Conservation (phyloP, 768 basidiomycete species). For the Panaeolus papilionaceus region DNA sequence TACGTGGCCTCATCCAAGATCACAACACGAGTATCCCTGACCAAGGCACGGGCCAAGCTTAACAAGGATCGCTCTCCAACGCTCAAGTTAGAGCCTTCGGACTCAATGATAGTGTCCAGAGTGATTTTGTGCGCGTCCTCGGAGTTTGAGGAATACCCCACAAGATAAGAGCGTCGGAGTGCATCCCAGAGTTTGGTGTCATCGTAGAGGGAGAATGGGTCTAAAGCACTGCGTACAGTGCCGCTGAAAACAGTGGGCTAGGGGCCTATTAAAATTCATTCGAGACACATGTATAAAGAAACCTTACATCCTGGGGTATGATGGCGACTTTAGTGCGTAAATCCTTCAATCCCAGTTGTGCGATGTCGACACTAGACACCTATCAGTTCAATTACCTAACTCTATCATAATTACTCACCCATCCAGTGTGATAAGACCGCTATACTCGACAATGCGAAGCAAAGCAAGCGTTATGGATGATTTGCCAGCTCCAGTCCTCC, state of each 20-base stretch:
- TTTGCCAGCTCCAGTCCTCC: constrained; percentile 65
- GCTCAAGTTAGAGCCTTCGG: constrained; percentile 77
- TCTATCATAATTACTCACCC: constrained; percentile 41
- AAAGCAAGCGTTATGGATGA: constrained; percentile 69
- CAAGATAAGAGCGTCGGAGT: constrained; percentile 60
- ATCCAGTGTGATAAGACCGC: constrained; percentile 69
- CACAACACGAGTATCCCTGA: constrained; percentile 76
- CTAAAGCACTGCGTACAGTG: constrained; percentile 62
- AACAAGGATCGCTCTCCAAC: constrained; percentile 77
- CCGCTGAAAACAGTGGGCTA: constrained; percentile 35
- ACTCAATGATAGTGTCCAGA: constrained; percentile 78
- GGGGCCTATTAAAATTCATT: neutral
- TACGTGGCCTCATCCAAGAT: constrained; percentile 82
- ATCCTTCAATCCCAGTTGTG: constrained; percentile 68
- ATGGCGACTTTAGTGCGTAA: constrained; percentile 65
- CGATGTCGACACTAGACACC: constrained; percentile 60
- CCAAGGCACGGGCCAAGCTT: constrained; percentile 80
- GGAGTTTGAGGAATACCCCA: constrained; percentile 36
- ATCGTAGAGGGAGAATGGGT: constrained; percentile 65
- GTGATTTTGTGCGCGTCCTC: constrained; percentile 49
- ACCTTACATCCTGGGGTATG: constrained; percentile 70
- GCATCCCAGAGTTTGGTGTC: constrained; percentile 77
- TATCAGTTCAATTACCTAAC: constrained; percentile 4
- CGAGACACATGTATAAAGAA: neutral
- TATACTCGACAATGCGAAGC: constrained; percentile 73